Conservation (phyloP, 2,329 filamentous ascomycete genomes). For the Monosporascus sp. region DNA sequence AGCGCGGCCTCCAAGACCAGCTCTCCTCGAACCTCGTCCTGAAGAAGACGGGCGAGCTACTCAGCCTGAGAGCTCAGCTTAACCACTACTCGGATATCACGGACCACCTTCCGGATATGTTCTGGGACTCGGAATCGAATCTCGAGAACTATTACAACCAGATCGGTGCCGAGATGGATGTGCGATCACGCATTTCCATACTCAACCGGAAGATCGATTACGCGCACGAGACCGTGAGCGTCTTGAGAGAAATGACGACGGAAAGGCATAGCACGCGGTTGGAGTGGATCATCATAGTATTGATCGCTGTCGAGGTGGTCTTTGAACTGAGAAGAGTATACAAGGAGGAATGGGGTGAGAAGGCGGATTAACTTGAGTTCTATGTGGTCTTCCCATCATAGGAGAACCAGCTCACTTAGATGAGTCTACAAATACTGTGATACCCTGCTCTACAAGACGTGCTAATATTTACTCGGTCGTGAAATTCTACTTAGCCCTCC, state of each 20-base stretch:
- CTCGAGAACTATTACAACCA: conserved; percentile 94
- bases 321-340: conserved; percentile 61
- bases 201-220: conserved; percentile 98
- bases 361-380: not conserved
- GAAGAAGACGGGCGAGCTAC: conserved; percentile 86
- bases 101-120: conserved; percentile 89
- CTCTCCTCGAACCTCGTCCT: conserved; percentile 76
- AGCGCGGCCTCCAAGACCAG: conserved; percentile 51
- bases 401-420: not conserved
- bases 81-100: conserved; percentile 97
- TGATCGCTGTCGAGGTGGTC: conserved; percentile 87
- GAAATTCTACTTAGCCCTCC: no score
- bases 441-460: not conserved
- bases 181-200: conserved; percentile 82
- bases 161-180: conserved; percentile 83
- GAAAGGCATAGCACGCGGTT: conserved; percentile 84
- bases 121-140: conserved; percentile 94
- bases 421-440: not conserved
- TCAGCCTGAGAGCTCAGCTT: conserved; percentile 82
- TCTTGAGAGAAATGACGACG: conserved; percentile 80
- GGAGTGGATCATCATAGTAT: conserved; percentile 91
- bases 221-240: conserved; percentile 87
- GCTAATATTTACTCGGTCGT: no score
- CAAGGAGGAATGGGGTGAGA: conserved; percentile 17
- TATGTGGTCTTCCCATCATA: not conserved